Base-by-base conservation (phyloP, 345 rosid species). In the Salix koriyanagi region DNA sequence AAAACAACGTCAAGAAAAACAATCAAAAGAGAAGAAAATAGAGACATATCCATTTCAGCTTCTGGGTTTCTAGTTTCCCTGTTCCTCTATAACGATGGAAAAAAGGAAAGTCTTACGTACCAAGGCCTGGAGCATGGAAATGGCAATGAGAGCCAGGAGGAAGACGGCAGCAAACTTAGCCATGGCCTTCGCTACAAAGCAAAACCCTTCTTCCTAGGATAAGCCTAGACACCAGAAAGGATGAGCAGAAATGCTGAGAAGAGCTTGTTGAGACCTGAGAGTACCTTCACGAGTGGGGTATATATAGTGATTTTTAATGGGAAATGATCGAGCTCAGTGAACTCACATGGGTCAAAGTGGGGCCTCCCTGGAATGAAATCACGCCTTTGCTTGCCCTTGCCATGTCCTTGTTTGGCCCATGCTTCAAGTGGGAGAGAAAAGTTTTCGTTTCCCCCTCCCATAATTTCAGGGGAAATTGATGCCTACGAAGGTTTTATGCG, bases 41-140 rank as follows among this genome's bases (percentile, higher is more conserved):
- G 65, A 4, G 16, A 15, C 13, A 19, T 7, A 16, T 28, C 28
- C 72, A 42, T 42, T n/a, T 30, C 67, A 12, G 30, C 37, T 68
- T 19, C 18, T 8, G 42, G n/a, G 21, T 6, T 39, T n/a, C 12
- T 9, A 7, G 25, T 30, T 36, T 32, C 34, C 34, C 34, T 34
- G 36, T 34, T 4, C 36, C 36, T 34, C 36, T 34, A 5, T 25
- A 26, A 32, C 23, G 39, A 67, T 36, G 5, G 50, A 41, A 26
- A 11, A 28, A 69, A 46, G 14, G 46, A 56, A 23, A 41, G 11
- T 19, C 56, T 64, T 13, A 11, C n/a, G 67, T 83, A 91, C 97
- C 86, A 85, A 39, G 66, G 92, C 79, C 79, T 91, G 92, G 69
- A 91, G 86, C 90, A 89, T 82, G 83, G 87, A 85, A 72, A 89